phyloP scores from a whole-genome alignment of 305 asterid genomes.

The Fraxinus latifolia region DNA sequence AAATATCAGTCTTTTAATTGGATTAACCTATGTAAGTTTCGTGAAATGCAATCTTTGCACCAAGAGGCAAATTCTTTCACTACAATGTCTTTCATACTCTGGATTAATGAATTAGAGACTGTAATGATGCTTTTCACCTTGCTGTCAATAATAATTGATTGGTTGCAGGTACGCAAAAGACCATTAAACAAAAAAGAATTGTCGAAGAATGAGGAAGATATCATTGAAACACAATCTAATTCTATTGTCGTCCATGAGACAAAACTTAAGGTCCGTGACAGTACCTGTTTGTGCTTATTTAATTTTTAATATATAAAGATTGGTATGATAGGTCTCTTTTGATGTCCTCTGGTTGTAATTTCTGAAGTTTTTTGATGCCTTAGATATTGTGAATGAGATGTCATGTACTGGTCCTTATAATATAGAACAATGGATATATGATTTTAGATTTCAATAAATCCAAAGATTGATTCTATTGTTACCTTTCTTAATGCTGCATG shows the following conservation, averaged over 20 bases:
- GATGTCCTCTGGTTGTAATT: background rate
- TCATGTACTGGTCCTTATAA: background rate
- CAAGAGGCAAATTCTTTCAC: background rate
- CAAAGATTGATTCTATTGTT: background rate
- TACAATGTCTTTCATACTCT: background rate
- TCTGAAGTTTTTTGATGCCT: constrained; percentile 4
- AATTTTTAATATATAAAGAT: background rate
- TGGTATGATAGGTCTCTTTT: background rate
- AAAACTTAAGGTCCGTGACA: constrained; percentile 67
- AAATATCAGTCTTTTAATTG: background rate
- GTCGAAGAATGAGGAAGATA: constrained; percentile 89
- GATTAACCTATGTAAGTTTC: background rate
- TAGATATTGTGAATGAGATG: constrained; percentile 5
- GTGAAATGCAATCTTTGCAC: constrained; percentile 4
- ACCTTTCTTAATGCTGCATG: background rate
- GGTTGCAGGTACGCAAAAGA: constrained; percentile 78
- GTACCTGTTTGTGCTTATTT: background rate
- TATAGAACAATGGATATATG: background rate
- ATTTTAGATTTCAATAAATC: background rate
- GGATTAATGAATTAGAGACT: background rate
- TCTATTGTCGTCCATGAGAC: constrained; percentile 82
- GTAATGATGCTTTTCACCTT: constrained; percentile 3
- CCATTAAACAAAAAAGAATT: constrained; percentile 87
- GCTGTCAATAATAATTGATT: constrained; percentile 14
- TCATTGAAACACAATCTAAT: constrained; percentile 70